Base-by-base conservation (phyloP, 1,284 basidiomycete species). In the Apiotrichum gracile region DNA sequence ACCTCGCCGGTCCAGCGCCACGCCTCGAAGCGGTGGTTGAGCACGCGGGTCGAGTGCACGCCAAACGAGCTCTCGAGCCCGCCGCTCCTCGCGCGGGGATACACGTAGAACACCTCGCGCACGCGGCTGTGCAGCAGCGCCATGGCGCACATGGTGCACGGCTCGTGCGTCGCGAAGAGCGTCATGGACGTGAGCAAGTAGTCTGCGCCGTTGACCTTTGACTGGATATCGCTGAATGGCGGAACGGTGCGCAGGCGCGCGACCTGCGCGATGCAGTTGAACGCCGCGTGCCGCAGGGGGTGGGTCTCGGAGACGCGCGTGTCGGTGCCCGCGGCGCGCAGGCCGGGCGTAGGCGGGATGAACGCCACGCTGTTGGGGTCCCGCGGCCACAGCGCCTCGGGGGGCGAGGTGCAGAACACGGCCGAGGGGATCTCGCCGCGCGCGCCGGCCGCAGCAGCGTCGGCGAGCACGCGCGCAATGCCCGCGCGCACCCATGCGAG, bases 141-240 rank as follows among this genome's bases (percentile, higher is more conserved):
- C 93, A 97, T 97, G 61, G 84, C 83, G 70, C 93, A 97, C 87
- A 96, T 91, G 53, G 96, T 81, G 65, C 93, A 97, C 3, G 93
- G 92, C 65, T 97, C 92, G 72, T 97, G 92, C 3, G 89, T 89
- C 47, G 84, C 82, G 76, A 96, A 96, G 22, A 96, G 77, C 2
- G 84, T 83, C 25, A 85, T 80, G 0, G 83, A 83, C 0, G 90
- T 96, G 35, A 96, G 79, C 29, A 96, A 84, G 73, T 96, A 97
- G 67, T 86, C 85, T 4, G 82, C 77, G 14, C 86, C 86, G 64
- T 87, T 88, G 40, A 72, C 54, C 22, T 63, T 70, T 43, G 64
- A 69, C 33, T 62, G 51, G 16, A 68, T 62, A 21, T 68, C 67
- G 16, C 56, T 54, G 49, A 73, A 74, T 5, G 76, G 73, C 34